These are phyloP conservation scores for Leccinellum rugosiceps DNA, from an alignment of 768 basidiomycete species.

Conservation along the genomic window DNA sequence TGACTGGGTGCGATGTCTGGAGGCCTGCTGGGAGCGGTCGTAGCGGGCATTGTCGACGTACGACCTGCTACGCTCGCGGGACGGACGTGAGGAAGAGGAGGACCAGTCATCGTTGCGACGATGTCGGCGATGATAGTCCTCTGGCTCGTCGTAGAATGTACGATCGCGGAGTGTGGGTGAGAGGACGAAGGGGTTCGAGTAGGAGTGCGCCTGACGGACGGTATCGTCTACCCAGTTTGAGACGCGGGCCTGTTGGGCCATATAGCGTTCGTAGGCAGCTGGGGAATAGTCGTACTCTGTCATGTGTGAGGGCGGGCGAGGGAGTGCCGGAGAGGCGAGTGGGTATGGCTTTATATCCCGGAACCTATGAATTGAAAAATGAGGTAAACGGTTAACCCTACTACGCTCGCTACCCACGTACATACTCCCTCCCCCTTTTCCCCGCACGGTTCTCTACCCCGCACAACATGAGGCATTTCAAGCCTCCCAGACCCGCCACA, in stretches of 20 bases:
- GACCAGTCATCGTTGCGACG: constrained; percentile 16
- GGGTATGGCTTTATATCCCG: constrained; percentile 12
- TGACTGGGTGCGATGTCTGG: constrained; percentile 24
- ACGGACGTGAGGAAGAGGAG: constrained; percentile 20
- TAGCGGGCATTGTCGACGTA: constrained; percentile 20
- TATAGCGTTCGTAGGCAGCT: constrained; percentile 46
- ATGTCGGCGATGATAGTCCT: background rate
- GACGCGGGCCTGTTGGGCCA: constrained; percentile 47
- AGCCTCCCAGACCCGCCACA: background rate
- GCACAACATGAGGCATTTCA: constrained; percentile 15
- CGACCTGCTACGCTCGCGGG: constrained; percentile 23
- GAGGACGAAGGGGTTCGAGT: constrained; percentile 28
- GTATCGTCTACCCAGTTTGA: constrained; percentile 51
- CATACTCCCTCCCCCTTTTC: constrained; percentile 17
- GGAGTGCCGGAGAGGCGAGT: constrained; percentile 7
- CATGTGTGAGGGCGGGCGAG: constrained; percentile 32
- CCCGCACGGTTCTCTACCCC: constrained; percentile 25
- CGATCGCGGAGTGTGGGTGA: constrained; percentile 31
- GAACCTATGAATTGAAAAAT: background rate
- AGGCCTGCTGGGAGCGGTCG: constrained; percentile 14
- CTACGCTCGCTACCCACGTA: background rate
- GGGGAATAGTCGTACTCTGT: constrained; percentile 64
- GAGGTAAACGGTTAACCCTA: background rate
- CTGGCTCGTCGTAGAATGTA: constrained; percentile 24
- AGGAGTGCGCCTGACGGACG: constrained; percentile 22